These are phyloP conservation scores for Phytophthora capsici DNA, from an alignment of 352 stramenopile species.

Conservation along the genomic window DNA sequence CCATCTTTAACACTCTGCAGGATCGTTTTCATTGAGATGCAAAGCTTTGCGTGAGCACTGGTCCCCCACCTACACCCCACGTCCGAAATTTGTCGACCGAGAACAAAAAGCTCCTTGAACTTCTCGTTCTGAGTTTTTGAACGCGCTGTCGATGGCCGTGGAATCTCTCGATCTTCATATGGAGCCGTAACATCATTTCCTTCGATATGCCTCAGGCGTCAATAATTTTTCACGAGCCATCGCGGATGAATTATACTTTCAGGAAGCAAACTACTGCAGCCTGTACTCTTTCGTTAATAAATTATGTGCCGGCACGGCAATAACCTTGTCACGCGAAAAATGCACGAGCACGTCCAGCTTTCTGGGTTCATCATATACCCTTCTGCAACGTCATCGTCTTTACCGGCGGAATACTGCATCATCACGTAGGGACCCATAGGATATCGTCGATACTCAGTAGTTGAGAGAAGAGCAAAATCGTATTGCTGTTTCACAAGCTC, in stretches of 20 bases:
- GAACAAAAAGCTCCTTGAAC: constrained; percentile 5
- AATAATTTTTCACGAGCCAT: constrained; percentile 14
- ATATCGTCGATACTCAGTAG: neutral
- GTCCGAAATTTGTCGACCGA: no score
- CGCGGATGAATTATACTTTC: constrained; percentile 7
- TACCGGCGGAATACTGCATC: constrained; percentile 9
- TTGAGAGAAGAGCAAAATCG: neutral
- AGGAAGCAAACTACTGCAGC: constrained; percentile 3
- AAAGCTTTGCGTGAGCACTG: no score
- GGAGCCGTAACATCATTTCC: neutral
- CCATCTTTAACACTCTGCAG: no score
- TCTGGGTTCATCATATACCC: constrained; percentile 14
- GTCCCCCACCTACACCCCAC: constrained; percentile 1
- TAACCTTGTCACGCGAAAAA: constrained; percentile 4
- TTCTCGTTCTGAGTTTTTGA: constrained; percentile 4
- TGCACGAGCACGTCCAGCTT: constrained; percentile 9
- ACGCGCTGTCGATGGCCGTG: no score
- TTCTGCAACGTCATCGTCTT: constrained; percentile 3
- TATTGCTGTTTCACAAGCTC: constrained; percentile 10
- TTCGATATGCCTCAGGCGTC: neutral
- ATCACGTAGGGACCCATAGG: constrained; percentile 10
- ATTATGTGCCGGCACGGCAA: constrained; percentile 14
- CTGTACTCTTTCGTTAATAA: constrained; percentile 7
- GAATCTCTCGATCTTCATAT: constrained; percentile 3
- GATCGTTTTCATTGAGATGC: no score